Conservation (phyloP, 2,329 filamentous ascomycete genomes). For the Arthrobotrys sphaeroides region DNA sequence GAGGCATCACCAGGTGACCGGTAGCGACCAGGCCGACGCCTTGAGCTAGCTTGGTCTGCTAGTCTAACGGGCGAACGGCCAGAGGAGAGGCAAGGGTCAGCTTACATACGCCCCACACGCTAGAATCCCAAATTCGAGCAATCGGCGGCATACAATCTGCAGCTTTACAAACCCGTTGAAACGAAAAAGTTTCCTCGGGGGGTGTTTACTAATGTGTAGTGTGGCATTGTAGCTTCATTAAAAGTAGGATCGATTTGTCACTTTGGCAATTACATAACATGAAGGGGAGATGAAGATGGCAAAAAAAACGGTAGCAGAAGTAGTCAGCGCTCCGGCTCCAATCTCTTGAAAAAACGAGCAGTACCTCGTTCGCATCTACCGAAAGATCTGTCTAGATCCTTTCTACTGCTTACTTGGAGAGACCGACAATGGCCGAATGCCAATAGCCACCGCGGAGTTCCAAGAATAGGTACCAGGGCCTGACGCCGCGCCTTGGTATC, state of each 20-base stretch:
- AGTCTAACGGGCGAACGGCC: background rate
- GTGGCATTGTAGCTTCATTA: slow-evolving; percentile 19
- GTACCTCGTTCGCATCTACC: slow-evolving; percentile 42
- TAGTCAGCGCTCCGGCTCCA: background rate
- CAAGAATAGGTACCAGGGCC: slow-evolving; percentile 33
- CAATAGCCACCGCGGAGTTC: slow-evolving; percentile 22
- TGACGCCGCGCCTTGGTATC: background rate
- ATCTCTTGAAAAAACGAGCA: background rate
- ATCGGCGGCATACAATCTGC: slow-evolving; percentile 10
- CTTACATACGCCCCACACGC: slow-evolving; percentile 41
- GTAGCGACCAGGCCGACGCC: slow-evolving; percentile 41
- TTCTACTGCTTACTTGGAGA: slow-evolving; percentile 42
- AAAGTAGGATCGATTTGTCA: slow-evolving; percentile 21
- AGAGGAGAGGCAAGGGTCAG: slow-evolving; percentile 44
- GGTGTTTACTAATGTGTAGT: slow-evolving; percentile 36
- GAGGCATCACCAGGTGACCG: slow-evolving; percentile 46
- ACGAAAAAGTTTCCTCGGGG: background rate
- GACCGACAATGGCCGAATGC: slow-evolving; percentile 13
- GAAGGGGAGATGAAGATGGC: background rate
- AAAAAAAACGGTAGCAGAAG: background rate
- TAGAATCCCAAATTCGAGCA: background rate
- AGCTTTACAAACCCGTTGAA: slow-evolving; percentile 25
- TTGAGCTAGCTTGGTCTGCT: background rate
- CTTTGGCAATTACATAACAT: background rate
- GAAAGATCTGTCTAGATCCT: slow-evolving; percentile 38